Evolutionary conservation across 2,329 filamentous ascomycete genomes (phyloP).

Genomic region (Penicillium sp.): DNA sequence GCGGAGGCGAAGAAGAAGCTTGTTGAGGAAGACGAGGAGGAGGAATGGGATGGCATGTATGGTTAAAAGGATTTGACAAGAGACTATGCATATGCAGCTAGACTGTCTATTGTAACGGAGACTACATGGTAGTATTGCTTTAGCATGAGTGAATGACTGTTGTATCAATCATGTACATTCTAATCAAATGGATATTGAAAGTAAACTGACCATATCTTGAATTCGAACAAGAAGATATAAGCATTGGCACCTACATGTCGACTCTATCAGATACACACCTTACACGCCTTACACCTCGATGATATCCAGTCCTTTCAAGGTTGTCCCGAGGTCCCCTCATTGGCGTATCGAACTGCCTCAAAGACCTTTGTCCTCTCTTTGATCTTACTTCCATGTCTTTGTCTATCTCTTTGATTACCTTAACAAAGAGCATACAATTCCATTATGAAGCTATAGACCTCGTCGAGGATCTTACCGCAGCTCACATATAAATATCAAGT

Average conservation of each 20-base stretch:
- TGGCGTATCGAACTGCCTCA: not conserved
- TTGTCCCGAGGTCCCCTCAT: too few species aligned
- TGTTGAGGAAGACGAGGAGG: slow-evolving; percentile 44
- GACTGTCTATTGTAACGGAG: not conserved
- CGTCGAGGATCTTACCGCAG: not conserved
- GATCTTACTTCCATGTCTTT: not conserved
- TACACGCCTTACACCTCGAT: not conserved
- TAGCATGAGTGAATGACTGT: slow-evolving; percentile 4
- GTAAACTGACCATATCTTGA: not conserved
- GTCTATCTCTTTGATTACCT: not conserved
- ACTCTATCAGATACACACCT: not conserved
- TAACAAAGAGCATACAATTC: not conserved
- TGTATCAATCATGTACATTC: not conserved
- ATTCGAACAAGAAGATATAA: not conserved
- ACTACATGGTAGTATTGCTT: not conserved
- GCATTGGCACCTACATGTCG: not conserved
- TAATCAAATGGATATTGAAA: not conserved
- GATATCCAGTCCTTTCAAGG: not conserved
- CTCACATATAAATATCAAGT: slow-evolving; percentile 3
- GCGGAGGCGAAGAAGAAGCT: slow-evolving; percentile 48
- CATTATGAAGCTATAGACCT: not conserved
- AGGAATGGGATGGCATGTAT: slow-evolving; percentile 52
- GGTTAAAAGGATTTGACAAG: slow-evolving; percentile 22
- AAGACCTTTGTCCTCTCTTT: not conserved
- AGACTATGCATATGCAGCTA: slow-evolving; percentile 2